These are phyloP conservation scores for Stereum hirsutum DNA, from an alignment of 1,284 basidiomycete genomes.

Conservation along the genomic window DNA sequence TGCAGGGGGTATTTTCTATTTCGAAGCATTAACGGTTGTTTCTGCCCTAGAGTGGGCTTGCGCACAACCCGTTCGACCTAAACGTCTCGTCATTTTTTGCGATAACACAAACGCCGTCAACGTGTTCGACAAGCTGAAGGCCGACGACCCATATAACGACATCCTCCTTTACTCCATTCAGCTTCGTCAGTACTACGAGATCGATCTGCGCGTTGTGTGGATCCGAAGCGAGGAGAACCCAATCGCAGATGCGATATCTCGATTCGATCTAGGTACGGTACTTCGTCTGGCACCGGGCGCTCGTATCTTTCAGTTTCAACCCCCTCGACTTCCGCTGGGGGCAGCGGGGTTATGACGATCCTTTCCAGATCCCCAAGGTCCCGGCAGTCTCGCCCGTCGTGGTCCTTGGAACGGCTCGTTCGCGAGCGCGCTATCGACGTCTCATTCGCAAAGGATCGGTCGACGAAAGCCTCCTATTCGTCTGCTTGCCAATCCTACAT, in stretches of 20 bases:
- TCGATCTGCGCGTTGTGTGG: background rate
- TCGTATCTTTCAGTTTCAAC: background rate
- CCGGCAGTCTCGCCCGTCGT: background rate
- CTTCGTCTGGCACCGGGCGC: background rate
- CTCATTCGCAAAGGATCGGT: background rate
- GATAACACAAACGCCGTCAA: slow-evolving; percentile 25
- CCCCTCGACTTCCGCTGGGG: background rate
- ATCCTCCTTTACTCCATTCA: slow-evolving; percentile 18
- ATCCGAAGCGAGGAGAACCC: background rate
- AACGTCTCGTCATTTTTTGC: slow-evolving; percentile 15
- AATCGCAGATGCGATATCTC: background rate
- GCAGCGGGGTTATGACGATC: background rate
- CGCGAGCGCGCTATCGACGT: background rate
- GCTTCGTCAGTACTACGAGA: background rate
- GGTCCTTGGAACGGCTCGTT: background rate
- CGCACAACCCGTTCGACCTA: slow-evolving; percentile 1
- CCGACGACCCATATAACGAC: slow-evolving; percentile 18
- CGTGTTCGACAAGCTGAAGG: slow-evolving; percentile 23
- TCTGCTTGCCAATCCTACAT: background rate
- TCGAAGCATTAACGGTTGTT: slow-evolving; percentile 19
- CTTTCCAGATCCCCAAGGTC: background rate
- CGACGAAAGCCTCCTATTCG: background rate
- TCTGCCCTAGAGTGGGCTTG: slow-evolving; percentile 12
- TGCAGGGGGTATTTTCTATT: slow-evolving; percentile 19
- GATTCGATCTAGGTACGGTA: background rate